Conservation (phyloP, 2,329 filamentous ascomycete genomes). For the Scopulariopsis brevicaulis region DNA sequence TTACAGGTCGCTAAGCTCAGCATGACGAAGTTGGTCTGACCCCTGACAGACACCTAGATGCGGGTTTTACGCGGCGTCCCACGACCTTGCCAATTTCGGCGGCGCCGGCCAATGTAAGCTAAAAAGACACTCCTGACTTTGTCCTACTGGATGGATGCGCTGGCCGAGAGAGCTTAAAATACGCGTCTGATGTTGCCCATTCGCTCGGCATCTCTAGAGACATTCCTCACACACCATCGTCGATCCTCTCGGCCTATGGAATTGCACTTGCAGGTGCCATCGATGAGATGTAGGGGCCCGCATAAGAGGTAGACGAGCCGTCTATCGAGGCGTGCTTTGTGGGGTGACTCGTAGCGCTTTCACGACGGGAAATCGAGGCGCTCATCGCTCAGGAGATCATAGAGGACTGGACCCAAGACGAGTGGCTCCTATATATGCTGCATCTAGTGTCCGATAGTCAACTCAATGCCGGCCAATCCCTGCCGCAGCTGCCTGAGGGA, state of each 20-base stretch:
- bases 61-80: conserved; percentile 20
- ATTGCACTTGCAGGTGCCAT: conserved; percentile 33
- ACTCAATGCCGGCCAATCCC: conserved; percentile 51
- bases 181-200: conserved; percentile 28
- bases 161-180: conserved; percentile 24
- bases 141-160: conserved; percentile 9
- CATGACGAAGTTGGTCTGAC: conserved; percentile 57
- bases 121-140: neutral
- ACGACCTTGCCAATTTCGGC: conserved; percentile 24
- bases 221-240: conserved; percentile 31
- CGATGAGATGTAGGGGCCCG: conserved; percentile 23
- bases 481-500: conserved; percentile 61
- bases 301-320: neutral
- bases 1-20: conserved; percentile 63
- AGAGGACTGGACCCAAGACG: conserved; percentile 25
- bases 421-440: conserved; percentile 30
- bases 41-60: conserved; percentile 19
- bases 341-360: conserved; percentile 28
- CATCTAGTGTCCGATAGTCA: conserved; percentile 16
- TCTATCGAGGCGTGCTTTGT: conserved; percentile 6
- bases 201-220: conserved; percentile 28
- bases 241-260: conserved; percentile 32
- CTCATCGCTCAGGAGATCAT: conserved; percentile 25
- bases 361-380: neutral
- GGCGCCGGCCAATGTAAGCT: conserved; percentile 7